Evolutionary conservation across 345 rosid species (phyloP).

Genomic region (Gossypium australe): DNA sequence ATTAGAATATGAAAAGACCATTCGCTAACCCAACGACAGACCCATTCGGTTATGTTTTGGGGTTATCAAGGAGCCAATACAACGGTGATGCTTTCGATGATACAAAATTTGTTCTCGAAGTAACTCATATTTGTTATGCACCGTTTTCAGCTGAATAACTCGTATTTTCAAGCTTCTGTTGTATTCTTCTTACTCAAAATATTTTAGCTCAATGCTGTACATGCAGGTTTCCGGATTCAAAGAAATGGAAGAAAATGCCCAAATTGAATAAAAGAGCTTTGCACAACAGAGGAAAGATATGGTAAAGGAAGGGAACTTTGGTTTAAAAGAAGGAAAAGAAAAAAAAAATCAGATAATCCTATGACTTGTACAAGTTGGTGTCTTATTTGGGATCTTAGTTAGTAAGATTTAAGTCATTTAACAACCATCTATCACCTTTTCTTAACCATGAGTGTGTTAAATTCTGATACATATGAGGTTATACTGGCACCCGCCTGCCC

Average conservation of each 20-base stretch:
- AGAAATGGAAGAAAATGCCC: background rate
- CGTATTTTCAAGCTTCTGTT: too few relatives aligned
- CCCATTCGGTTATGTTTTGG: too few relatives aligned
- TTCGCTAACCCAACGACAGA: too few relatives aligned
- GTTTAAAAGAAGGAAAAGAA: background rate
- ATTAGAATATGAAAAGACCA: too few relatives aligned
- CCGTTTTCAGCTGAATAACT: too few relatives aligned
- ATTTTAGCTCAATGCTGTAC: too few relatives aligned
- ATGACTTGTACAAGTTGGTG: background rate
- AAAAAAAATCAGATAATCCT: background rate
- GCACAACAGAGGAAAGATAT: background rate
- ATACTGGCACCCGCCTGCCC: conserved; percentile 56
- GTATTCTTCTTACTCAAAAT: too few relatives aligned
- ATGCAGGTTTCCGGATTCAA: too few relatives aligned
- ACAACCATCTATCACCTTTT: background rate
- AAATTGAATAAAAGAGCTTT: background rate
- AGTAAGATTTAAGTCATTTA: background rate
- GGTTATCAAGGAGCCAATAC: too few relatives aligned
- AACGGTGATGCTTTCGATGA: too few relatives aligned
- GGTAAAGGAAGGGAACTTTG: background rate
- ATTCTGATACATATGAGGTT: background rate
- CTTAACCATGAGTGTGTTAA: background rate
- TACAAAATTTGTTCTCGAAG: too few relatives aligned
- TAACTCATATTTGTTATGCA: too few relatives aligned
- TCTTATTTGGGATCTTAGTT: background rate